Conservation (phyloP, 257 asterid genomes). For the Prunella vulgaris region DNA sequence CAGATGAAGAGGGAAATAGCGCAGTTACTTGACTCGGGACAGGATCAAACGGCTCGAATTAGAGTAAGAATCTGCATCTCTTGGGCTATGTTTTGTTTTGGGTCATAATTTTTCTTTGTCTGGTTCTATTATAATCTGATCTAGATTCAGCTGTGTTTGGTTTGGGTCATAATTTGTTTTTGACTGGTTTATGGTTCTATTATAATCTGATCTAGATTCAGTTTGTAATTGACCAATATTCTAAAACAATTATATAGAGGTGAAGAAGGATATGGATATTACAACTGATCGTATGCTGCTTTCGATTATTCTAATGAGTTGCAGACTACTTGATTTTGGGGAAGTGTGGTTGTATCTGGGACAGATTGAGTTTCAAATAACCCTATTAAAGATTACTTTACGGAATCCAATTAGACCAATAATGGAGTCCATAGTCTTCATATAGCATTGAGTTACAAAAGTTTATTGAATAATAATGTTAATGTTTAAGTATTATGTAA, state of each 20-base stretch:
- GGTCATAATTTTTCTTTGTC: not conserved
- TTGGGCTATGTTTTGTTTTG: not conserved
- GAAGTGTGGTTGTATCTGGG: not conserved
- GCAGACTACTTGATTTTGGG: not conserved
- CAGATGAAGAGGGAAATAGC: constrained; percentile 75
- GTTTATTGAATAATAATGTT: not conserved
- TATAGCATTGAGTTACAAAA: not conserved
- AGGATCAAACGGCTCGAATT: constrained; percentile 66
- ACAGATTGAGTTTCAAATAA: not conserved
- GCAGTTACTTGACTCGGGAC: constrained; percentile 71
- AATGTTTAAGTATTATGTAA: not conserved
- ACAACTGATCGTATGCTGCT: not conserved
- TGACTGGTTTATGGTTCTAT: not conserved
- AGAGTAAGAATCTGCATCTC: constrained; percentile 41
- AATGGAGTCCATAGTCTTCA: not conserved
- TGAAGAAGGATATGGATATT: not conserved
- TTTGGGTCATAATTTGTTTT: not conserved
- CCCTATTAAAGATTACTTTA: not conserved
- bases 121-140: constrained; percentile 5
- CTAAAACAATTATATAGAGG: not conserved
- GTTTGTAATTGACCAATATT: not conserved
- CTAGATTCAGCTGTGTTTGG: constrained; percentile 3
- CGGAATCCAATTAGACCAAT: not conserved
- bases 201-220: constrained; percentile 6
- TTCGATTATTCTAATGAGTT: not conserved